phyloP scores from a whole-genome alignment of 78 protist species.

The Dictyostelium purpureum region DNA sequence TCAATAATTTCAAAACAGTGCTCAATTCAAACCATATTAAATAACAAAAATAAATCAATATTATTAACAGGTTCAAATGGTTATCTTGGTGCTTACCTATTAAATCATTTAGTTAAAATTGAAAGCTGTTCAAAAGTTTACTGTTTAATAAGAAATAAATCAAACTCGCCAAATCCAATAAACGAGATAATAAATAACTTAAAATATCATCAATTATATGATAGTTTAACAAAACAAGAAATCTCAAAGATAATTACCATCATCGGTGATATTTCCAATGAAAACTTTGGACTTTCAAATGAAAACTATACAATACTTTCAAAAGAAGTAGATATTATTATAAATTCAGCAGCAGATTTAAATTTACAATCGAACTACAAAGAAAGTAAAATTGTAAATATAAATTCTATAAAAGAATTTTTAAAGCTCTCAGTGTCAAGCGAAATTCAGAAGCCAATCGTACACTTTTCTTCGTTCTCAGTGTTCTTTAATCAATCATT shows the following conservation, averaged over 20 bases:
- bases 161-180: background rate
- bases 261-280: background rate
- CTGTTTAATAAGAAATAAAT: constrained; percentile 23
- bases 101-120: background rate
- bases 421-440: background rate
- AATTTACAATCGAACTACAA: constrained; percentile 11
- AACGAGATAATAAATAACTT: background rate
- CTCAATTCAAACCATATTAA: background rate
- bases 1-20: background rate
- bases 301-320: background rate
- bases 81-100: constrained; percentile 21
- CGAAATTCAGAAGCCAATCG: background rate
- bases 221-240: background rate
- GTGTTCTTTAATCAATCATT: constrained; percentile 18
- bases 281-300: background rate
- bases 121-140: background rate
- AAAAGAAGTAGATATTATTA: constrained; percentile 25
- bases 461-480: constrained; percentile 39
- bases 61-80: constrained; percentile 55
- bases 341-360: constrained; percentile 33
- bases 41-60: constrained; percentile 1
- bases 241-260: background rate
- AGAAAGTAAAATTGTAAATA: constrained; percentile 6
- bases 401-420: background rate
- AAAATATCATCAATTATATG: background rate